phyloP scores from a whole-genome alignment of 768 basidiomycete genomes.

The Lactarius quietus region DNA sequence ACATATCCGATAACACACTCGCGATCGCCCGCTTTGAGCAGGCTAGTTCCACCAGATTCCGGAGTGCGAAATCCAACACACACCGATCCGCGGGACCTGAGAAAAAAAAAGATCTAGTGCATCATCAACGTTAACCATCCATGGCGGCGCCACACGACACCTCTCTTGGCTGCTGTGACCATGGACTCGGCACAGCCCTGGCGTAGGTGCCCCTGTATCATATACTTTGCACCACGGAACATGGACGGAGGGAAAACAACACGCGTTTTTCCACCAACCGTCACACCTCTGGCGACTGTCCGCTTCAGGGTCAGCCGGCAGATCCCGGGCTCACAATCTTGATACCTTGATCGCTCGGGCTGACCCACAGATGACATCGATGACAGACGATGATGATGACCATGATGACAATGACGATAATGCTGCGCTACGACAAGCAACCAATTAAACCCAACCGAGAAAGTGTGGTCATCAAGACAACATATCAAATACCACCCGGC shows the following conservation, averaged over 20 bases:
- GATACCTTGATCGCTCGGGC: neutral
- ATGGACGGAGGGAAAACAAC: neutral
- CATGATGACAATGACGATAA: neutral
- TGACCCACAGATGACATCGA: neutral
- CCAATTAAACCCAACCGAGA: constrained; percentile 11
- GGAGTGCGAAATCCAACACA: constrained; percentile 2
- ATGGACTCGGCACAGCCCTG: neutral
- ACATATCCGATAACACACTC: constrained; percentile 14
- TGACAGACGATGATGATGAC: neutral
- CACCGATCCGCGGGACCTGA: constrained; percentile 16
- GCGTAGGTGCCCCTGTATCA: neutral
- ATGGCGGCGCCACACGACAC: constrained; percentile 14
- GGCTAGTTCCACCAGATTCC: neutral
- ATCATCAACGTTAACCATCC: neutral
- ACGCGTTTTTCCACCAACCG: neutral
- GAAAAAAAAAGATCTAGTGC: constrained; percentile 3
- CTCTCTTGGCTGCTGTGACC: neutral
- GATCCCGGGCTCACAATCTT: neutral
- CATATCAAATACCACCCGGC: constrained; percentile 63
- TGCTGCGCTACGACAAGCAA: constrained; percentile 1
- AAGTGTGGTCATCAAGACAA: constrained; percentile 32
- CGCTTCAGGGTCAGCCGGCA: constrained; percentile 4
- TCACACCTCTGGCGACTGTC: neutral
- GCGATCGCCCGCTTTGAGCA: constrained; percentile 6
- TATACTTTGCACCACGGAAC: neutral